Conservation (phyloP, 2,329 filamentous ascomycete species). For the Cadophora luteo-olivacea region DNA sequence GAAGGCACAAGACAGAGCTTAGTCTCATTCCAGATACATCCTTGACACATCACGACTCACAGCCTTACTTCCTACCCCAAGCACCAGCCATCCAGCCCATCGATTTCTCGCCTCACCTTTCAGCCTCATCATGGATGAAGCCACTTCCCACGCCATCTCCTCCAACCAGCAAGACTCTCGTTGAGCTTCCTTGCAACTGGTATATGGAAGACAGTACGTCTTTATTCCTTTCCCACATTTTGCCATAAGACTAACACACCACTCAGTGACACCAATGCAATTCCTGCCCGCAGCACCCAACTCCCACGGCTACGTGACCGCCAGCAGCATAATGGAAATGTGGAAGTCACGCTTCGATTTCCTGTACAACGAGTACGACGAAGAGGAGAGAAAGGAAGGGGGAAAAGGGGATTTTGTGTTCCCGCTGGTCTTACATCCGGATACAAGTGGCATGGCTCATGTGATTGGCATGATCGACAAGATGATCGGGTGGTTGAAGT, state of each 20-base stretch:
- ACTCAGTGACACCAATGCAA: constrained; percentile 36
- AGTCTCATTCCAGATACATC: constrained; percentile 49
- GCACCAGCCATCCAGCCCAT: constrained; percentile 49
- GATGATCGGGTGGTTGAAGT: constrained; percentile 57
- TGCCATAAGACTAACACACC: not conserved
- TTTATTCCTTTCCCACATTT: not conserved
- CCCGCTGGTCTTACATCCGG: constrained; percentile 60
- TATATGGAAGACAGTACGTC: constrained; percentile 54
- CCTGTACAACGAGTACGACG: constrained; percentile 44
- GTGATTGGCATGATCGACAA: constrained; percentile 54
- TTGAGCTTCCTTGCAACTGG: constrained; percentile 58
- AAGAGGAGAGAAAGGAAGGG: constrained; percentile 46
- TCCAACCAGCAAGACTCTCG: constrained; percentile 44
- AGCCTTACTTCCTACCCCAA: constrained; percentile 54
- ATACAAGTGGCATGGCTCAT: constrained; percentile 66
- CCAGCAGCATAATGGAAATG: constrained; percentile 55
- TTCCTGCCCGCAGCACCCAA: constrained; percentile 49
- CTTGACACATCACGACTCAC: constrained; percentile 56
- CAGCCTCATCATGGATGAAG: constrained; percentile 54
- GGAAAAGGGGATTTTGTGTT: constrained; percentile 51
- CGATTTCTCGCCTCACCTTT: constrained; percentile 46
- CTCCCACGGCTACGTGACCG: constrained; percentile 55
- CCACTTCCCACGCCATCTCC: constrained; percentile 44
- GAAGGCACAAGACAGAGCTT: not conserved
- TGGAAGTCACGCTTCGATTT: constrained; percentile 43